phyloP scores from a whole-genome alignment of 345 rosid genomes.

The Arabidopsis thaliana region TAIR10.1 NC_003075.7:7383001-7383500 shows the following conservation, averaged over 20 bases:
- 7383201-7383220: not conserved
- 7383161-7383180: too few species aligned
- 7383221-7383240: not conserved
- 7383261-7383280: conserved; percentile 3
- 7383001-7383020: conserved; percentile 33
- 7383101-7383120: not conserved
- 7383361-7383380: conserved; percentile 6
- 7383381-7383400: not conserved
- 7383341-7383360: conserved; percentile 25
- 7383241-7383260: not conserved
- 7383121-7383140: not conserved
- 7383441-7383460: too few species aligned
- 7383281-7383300: not conserved
- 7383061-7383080: not conserved
- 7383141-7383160: not conserved
- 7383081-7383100: not conserved
- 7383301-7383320: not conserved
- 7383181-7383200: too few species aligned
- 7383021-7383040: conserved; percentile 9
- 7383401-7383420: conserved; percentile 25
- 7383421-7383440: too few species aligned
- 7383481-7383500: too few species aligned
- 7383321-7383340: not conserved
- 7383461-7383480: too few species aligned
- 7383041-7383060: conserved; percentile 10